phyloP scores from a whole-genome alignment of 495 filamentous ascomycete species.

The Xylaria intraflava region DNA sequence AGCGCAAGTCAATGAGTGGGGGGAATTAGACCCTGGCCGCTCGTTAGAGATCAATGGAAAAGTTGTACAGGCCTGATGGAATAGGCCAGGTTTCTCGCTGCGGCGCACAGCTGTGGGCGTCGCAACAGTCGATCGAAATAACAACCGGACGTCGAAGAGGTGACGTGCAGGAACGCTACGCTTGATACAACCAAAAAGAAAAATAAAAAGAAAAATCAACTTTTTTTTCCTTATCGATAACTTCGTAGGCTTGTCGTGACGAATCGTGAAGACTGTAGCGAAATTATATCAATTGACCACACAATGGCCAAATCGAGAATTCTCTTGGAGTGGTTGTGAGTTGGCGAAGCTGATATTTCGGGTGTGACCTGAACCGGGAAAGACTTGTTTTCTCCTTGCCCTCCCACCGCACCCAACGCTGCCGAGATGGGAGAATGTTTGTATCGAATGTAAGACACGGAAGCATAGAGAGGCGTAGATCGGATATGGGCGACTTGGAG shows the following conservation, averaged over 20 bases:
- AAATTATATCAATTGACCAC: conserved; percentile 16
- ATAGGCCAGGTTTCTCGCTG: background rate
- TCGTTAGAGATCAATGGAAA: background rate
- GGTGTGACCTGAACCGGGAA: background rate
- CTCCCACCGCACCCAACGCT: background rate
- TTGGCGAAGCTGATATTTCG: background rate
- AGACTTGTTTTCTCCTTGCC: background rate
- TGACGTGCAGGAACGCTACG: background rate
- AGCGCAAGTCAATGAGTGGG: background rate
- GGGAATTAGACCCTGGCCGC: background rate
- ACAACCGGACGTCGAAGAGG: background rate
- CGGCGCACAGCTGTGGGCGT: background rate
- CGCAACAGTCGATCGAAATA: background rate
- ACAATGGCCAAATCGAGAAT: conserved; percentile 11
- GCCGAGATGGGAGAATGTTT: background rate
- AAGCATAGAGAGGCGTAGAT: background rate
- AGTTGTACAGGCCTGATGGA: background rate
- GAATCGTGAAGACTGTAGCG: conserved; percentile 17
- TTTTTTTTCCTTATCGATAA: conserved; percentile 9
- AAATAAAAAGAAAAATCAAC: conserved; percentile 5
- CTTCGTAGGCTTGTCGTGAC: conserved; percentile 20
- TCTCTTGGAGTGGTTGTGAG: background rate
- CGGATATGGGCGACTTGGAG: background rate
- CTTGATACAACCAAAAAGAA: conserved; percentile 1
- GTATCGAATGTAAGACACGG: background rate